phyloP scores from a whole-genome alignment of 1,284 basidiomycete species.

The Ustilago tritici region DNA sequence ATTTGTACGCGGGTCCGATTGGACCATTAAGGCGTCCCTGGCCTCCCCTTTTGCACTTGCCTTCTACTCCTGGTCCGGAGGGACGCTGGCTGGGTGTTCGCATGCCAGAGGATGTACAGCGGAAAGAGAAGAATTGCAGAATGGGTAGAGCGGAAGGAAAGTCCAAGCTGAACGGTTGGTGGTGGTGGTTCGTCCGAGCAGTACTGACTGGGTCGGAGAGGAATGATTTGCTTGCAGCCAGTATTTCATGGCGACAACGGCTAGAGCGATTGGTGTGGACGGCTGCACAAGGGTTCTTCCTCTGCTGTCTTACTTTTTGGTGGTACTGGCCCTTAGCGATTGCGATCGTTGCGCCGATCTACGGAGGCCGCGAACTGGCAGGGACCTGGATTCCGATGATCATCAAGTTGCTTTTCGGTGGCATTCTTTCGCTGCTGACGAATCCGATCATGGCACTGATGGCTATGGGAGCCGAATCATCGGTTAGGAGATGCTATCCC shows the following conservation, averaged over 20 bases:
- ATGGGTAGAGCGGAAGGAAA: conserved; percentile 55
- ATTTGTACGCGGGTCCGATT: conserved; percentile 57
- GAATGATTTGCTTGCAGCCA: conserved; percentile 53
- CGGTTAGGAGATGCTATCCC: conserved; percentile 57
- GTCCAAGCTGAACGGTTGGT: conserved; percentile 32
- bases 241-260: conserved; percentile 55
- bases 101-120: conserved; percentile 47
- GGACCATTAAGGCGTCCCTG: conserved; percentile 54
- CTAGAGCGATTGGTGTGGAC: conserved; percentile 62
- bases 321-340: conserved; percentile 68
- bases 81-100: conserved; percentile 54
- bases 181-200: conserved; percentile 60
- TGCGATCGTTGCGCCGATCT: conserved; percentile 66
- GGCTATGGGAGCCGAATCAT: conserved; percentile 63
- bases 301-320: conserved; percentile 61
- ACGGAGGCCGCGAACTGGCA: conserved; percentile 61
- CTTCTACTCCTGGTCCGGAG: conserved; percentile 42
- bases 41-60: conserved; percentile 64
- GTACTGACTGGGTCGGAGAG: conserved; percentile 58
- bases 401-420: conserved; percentile 69
- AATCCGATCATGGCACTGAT: conserved; percentile 67
- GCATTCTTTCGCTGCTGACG: conserved; percentile 57
- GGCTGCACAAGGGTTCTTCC: conserved; percentile 58
- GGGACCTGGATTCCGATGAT: conserved; percentile 66
- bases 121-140: conserved; percentile 20